Base-by-base conservation (phyloP, 2,329 filamentous ascomycete genomes). In the Colletotrichum sp. region DNA sequence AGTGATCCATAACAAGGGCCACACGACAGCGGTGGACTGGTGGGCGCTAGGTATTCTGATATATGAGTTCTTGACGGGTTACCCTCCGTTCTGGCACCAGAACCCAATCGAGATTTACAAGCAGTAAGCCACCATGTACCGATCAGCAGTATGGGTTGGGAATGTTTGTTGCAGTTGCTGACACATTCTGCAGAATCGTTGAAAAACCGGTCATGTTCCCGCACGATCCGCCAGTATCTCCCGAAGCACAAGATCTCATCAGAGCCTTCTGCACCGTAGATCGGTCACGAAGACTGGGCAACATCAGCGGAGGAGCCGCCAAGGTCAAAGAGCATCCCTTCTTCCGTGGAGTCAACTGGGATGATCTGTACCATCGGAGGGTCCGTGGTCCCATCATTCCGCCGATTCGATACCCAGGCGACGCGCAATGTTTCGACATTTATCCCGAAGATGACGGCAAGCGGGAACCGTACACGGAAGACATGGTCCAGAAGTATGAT, bases 91-190 rank as follows among this genome's bases (percentile, higher is more conserved):
- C 82, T 97, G 95, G 94, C 93, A 96, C 82, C 93, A 95, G 78
- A 96, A 96, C 79, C 95, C 95, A 2, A 95, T 96, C 79, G 95
- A 96, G 83, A 96, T 96, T 75, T 96, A 96, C 85, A 95, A 95
- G 83, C 92, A 94, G 92, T 93, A 80, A 79, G 90, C 6, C 44
- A 49, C n/a, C 85, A 60, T 6, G 55, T 12, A 34, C 18, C 32
- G 21, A 52, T 18, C 34, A 39, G 6, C 30, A 15, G 9, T 8
- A 4, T 13, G 9, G 39, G 6, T 30, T 26, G 4, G 55, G 18
- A 24, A 10, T 18, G 24, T 49, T 28, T 69, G 21, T 15, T 49
- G 24, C 64, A 26, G 44, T 39, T 39, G 26, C 66, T 76, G 49
- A 76, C 65, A 65, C 5, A 16, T n/a, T 8, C 8, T n/a, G 16